Evolutionary conservation across 768 basidiomycete genomes (phyloP).

Genomic region (Podaxis pistillaris): DNA sequence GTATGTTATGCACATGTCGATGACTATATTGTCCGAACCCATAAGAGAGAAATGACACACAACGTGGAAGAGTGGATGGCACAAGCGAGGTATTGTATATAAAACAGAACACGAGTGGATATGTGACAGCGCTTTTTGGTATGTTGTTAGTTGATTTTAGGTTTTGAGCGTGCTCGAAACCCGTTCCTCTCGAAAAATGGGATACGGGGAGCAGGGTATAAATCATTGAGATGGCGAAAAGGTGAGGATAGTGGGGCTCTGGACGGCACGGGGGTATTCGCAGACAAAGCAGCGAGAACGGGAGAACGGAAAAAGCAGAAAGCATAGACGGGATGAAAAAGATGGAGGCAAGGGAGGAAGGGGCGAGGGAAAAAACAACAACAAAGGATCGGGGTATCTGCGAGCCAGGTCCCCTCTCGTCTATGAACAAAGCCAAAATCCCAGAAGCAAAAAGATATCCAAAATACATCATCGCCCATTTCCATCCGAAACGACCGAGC

Average conservation of each 20-base stretch:
- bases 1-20: not conserved
- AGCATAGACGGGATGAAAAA: not conserved
- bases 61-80: not conserved
- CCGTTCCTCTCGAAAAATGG: not conserved
- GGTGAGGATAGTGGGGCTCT: not conserved
- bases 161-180: not conserved
- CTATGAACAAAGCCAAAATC: conserved; percentile 3
- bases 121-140: not conserved
- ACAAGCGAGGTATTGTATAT: conserved; percentile 8
- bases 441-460: not conserved
- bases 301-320: not conserved
- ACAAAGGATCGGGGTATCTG: not conserved
- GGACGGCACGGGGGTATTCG: not conserved
- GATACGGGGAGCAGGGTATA: not conserved
- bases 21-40: not conserved
- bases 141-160: not conserved
- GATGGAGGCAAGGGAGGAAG: not conserved
- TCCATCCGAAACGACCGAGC: conserved; percentile 6
- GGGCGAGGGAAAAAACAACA: not conserved
- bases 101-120: not conserved
- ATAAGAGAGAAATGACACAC: not conserved
- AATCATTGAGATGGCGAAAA: not conserved
- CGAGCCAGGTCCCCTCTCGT: not conserved
- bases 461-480: conserved; percentile 4
- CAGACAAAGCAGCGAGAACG: not conserved